A percentile compares a stretch with the other conserved stretches of the same genome.
Conservation (phyloP, 78 protist genomes). For the Emiliania huxleyi region DNA sequence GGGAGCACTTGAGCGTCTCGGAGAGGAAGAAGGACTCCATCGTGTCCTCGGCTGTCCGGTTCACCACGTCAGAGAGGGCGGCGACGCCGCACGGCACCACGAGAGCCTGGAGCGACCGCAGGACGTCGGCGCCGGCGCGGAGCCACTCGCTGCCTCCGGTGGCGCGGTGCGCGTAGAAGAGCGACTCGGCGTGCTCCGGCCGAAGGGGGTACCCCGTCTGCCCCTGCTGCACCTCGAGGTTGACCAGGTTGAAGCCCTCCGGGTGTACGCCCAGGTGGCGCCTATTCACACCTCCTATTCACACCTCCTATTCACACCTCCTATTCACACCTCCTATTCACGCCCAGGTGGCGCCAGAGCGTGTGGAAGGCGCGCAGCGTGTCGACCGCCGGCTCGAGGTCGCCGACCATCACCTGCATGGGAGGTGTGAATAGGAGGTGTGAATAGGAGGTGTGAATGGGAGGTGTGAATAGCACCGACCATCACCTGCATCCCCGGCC, state of each 20-base stretch:
- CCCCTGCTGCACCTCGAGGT: not conserved
- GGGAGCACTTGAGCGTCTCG: constrained; percentile 74
- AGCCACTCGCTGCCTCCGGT: constrained; percentile 40
- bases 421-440: constrained; percentile 95
- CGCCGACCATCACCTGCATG: constrained; percentile 60
- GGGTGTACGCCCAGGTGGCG: not conserved
- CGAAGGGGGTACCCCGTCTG: constrained; percentile 74
- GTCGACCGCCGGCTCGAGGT: constrained; percentile 37
- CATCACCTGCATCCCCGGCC: no score
- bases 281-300: no score
- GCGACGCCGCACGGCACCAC: constrained; percentile 71
- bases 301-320: no score
- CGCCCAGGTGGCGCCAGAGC: not conserved
- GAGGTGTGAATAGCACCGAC: no score
- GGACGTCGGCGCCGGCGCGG: constrained; percentile 22
- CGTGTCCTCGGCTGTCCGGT: not conserved
- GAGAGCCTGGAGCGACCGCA: not conserved
- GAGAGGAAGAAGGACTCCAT: constrained; percentile 74
- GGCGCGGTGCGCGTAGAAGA: constrained; percentile 60
- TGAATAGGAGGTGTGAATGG: no score
- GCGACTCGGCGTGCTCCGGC: constrained; percentile 83
- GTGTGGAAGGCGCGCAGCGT: constrained; percentile 42
- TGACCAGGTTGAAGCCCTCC: not conserved
- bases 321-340: no score
- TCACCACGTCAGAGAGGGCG: constrained; percentile 58